phyloP scores from a whole-genome alignment of 352 stramenopile species.

The Salisapilia sapeloensis region DNA sequence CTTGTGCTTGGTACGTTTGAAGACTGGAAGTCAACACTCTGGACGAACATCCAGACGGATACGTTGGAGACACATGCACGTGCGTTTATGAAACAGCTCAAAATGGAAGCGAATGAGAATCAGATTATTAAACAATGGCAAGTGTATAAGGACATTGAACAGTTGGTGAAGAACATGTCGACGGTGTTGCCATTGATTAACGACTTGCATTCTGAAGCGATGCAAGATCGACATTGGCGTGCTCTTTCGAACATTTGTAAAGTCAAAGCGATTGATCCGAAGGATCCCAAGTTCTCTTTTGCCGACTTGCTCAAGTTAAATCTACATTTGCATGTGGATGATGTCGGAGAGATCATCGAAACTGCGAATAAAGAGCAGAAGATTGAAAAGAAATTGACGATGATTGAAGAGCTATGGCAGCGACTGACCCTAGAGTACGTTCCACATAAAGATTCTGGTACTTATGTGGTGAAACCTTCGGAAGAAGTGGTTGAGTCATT shows the following conservation, averaged over 20 bases:
- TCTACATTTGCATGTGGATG: conserved; percentile 66
- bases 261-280: conserved; percentile 75
- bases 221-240: conserved; percentile 90
- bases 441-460: conserved; percentile 74
- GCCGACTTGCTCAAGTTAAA: conserved; percentile 73
- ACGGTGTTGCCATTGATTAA: conserved; percentile 83
- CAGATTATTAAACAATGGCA: conserved; percentile 80
- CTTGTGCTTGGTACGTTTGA: conserved; percentile 68
- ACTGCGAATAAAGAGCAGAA: conserved; percentile 82
- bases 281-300: conserved; percentile 70
- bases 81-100: conserved; percentile 76
- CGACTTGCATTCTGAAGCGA: conserved; percentile 89
- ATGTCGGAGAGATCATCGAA: conserved; percentile 77
- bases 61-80: conserved; percentile 56
- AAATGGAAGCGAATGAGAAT: conserved; percentile 63
- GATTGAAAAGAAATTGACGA: conserved; percentile 81
- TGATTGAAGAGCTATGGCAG: conserved; percentile 78
- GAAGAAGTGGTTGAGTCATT: conserved; percentile 77
- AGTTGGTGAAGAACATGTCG: conserved; percentile 80
- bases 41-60: conserved; percentile 70
- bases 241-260: conserved; percentile 70
- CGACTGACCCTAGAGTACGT: conserved; percentile 74
- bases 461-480: conserved; percentile 70
- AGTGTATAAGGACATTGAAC: conserved; percentile 76
- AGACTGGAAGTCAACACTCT: conserved; percentile 74